phyloP scores from a whole-genome alignment of 2,329 filamentous ascomycete species.

The Botrytis fragariae region DNA sequence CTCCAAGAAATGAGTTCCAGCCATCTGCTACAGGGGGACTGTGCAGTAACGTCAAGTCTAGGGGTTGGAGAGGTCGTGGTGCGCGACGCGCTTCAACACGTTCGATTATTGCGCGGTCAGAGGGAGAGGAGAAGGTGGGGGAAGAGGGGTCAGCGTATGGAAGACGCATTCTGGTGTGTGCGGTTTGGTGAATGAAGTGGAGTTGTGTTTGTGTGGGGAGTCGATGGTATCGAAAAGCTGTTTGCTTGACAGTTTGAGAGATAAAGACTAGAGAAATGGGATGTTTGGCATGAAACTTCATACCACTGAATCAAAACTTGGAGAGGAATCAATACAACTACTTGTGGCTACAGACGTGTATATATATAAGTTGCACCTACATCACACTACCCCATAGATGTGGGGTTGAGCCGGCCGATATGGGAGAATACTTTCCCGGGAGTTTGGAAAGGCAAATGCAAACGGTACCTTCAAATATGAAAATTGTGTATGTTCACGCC shows the following conservation, averaged over 20 bases:
- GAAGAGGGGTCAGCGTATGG: conserved; percentile 56
- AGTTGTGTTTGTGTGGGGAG: not conserved
- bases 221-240: not conserved
- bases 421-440: conserved; percentile 18
- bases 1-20: conserved; percentile 68
- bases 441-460: not conserved
- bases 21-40: conserved; percentile 72
- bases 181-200: conserved; percentile 1
- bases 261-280: not conserved
- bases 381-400: conserved; percentile 11
- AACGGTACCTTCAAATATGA: not conserved
- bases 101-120: conserved; percentile 56
- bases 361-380: not conserved
- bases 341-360: not conserved
- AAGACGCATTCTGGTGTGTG: conserved; percentile 55
- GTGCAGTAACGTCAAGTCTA: conserved; percentile 77
- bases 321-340: not conserved
- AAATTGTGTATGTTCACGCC: not conserved
- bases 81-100: conserved; percentile 64
- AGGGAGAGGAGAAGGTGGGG: conserved; percentile 46
- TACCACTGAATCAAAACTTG: not conserved
- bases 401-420: conserved; percentile 10
- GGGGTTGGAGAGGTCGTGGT: conserved; percentile 67
- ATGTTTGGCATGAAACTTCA: not conserved
- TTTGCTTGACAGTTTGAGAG: conserved; percentile 1